Evolutionary conservation across 2,329 filamentous ascomycete genomes (phyloP).

Genomic region (Cadophora luteo-olivacea): DNA sequence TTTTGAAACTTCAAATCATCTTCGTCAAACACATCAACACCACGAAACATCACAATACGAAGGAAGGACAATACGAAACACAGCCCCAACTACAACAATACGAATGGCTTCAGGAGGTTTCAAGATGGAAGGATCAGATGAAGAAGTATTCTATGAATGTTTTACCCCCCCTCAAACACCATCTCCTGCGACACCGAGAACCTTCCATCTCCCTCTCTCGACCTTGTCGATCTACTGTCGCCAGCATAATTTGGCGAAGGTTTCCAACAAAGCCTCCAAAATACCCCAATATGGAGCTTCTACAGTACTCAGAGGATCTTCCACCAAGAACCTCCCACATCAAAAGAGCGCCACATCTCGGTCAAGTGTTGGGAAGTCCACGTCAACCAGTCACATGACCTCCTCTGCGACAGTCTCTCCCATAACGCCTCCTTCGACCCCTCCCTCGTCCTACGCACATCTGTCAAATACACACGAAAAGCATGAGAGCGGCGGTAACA

Average conservation of each 20-base stretch:
- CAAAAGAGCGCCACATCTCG: too few species aligned
- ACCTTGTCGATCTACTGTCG: neutral
- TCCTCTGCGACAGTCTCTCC: too few species aligned
- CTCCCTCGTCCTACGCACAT: neutral
- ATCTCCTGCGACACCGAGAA: neutral
- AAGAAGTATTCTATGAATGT: neutral
- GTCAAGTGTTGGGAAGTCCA: neutral
- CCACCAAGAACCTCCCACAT: neutral
- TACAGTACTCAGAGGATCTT: too few species aligned
- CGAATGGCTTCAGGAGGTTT: neutral
- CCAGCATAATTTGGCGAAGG: neutral
- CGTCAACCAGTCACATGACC: neutral
- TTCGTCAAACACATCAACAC: neutral
- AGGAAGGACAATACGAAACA: conserved; percentile 8
- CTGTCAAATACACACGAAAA: neutral
- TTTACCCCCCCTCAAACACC: neutral
- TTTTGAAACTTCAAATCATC: neutral
- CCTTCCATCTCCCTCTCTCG: neutral
- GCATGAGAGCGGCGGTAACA: neutral
- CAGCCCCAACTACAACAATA: neutral
- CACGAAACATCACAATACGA: conserved; percentile 16
- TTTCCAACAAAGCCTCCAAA: neutral
- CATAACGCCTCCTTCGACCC: conserved; percentile 6
- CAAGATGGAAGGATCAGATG: neutral
- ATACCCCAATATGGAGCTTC: neutral